These are phyloP conservation scores for Barbarea vulgaris DNA, from an alignment of 345 rosid genomes.

Conservation along the genomic window DNA sequence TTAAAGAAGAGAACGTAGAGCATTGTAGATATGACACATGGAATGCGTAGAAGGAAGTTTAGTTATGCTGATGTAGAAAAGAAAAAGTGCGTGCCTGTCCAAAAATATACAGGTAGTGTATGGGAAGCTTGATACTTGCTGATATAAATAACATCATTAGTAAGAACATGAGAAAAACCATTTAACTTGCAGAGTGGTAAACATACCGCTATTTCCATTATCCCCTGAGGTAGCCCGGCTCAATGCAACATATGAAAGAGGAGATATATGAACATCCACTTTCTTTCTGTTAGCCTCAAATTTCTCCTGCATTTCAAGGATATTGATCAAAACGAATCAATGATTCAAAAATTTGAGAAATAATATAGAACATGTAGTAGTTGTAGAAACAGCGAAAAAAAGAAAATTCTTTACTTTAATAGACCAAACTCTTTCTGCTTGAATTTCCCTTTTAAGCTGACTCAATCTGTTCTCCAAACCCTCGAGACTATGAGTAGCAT, in stretches of 20 bases:
- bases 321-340: neutral
- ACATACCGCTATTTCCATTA: conserved; percentile 40
- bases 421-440: conserved; percentile 63
- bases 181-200: conserved; percentile 62
- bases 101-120: conserved; percentile 96
- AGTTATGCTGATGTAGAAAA: no score
- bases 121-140: conserved; percentile 56
- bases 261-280: conserved; percentile 51
- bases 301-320: conserved; percentile 56
- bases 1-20: no score
- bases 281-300: conserved; percentile 65
- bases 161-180: conserved; percentile 54
- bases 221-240: conserved; percentile 42
- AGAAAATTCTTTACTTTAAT: conserved; percentile 49
- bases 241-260: conserved; percentile 51
- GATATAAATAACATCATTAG: conserved; percentile 68
- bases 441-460: conserved; percentile 80
- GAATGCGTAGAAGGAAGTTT: no score
- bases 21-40: no score
- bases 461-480: conserved; percentile 63
- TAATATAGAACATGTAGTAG: conserved; percentile 4
- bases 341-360: neutral
- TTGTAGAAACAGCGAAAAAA: neutral
- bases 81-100: conserved; percentile 73
- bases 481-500: conserved; percentile 38